These are phyloP conservation scores for Apophysomyces sp. DNA, from an alignment of 371 early-diverging fungal species.

Conservation along the genomic window DNA sequence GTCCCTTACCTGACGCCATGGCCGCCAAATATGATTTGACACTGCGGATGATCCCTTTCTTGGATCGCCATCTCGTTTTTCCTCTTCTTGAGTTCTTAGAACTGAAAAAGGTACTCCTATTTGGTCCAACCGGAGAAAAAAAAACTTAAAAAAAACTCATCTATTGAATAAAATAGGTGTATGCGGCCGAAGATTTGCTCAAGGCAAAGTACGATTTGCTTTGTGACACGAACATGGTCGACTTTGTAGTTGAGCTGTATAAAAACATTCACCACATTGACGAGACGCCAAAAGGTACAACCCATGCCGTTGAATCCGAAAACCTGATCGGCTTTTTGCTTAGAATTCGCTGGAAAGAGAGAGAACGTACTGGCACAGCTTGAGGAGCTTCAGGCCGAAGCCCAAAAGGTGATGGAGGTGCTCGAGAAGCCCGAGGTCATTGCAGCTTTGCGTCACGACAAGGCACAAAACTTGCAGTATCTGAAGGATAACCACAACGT, in stretches of 20 bases:
- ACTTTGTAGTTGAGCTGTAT: constrained; percentile 81
- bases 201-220: constrained; percentile 89
- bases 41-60: constrained; percentile 77
- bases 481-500: constrained; percentile 83
- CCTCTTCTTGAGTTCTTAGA: constrained; percentile 86
- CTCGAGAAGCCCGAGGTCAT: constrained; percentile 91
- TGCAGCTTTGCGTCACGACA: constrained; percentile 87
- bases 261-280: constrained; percentile 73
- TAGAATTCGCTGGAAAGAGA: constrained; percentile 75
- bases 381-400: constrained; percentile 72
- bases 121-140: background rate
- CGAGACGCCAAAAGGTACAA: constrained; percentile 62
- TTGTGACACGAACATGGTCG: constrained; percentile 89
- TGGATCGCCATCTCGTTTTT: constrained; percentile 91
- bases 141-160: background rate
- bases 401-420: constrained; percentile 83
- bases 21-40: constrained; percentile 85
- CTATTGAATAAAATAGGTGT: constrained; percentile 55
- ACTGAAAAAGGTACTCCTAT: constrained; percentile 65
- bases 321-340: background rate
- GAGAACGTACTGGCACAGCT: constrained; percentile 71
- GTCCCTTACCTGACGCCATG: constrained; percentile 27
- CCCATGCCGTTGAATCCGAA: background rate
- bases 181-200: constrained; percentile 69
- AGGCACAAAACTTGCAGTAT: constrained; percentile 82